Evolutionary conservation across 805 yeast genomes (phyloP), one percentile per base, ranked within the genome.

Genomic region (Candida boleticola): DNA sequence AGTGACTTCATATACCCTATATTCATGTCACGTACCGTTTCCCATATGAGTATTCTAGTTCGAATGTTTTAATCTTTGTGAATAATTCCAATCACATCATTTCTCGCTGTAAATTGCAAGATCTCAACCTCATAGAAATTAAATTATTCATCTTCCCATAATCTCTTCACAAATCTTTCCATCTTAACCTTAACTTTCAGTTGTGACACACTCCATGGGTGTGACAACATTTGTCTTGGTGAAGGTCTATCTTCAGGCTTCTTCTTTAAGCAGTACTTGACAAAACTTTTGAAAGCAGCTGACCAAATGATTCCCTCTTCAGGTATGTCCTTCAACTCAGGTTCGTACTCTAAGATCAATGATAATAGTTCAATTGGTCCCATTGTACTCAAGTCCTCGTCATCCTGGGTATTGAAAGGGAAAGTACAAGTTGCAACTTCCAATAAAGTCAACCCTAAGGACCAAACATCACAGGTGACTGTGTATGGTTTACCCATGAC

Each of bases 401-500:
- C 69, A 23, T 63, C 61, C 48, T 39, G 54, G 29, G 35, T 58
- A 16, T 47, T 50, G 58, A 85, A 85, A 5, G 99, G 99, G 60
- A 92, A 92, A 50, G 76, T 71, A n/a, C 96, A 95, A 56, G 80
- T 82, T 3, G 98, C 97, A 21, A 92, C 97, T 58, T 93, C 99
- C 55, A 93, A 68, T 36, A 93, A 45, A 1, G 64, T 56, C 33
- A 93, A 71, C 0, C 99, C 99, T 25, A 93, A 66, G 1, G 97
- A 89, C 99, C 99, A 93, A 13, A 93, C 92, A 60, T 93, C 99
- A 54, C 95, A 83, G 3, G 96, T 87, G 3, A 92, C 97, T 9
- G 96, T 85, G 58, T 93, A 93, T 1, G 97, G 93, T 57, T 89
- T 92, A 22, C 97, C 97, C 68, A 87, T 87, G 39, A 93, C 92